Percentiles rank a stretch among this genome's conserved stretches.
These are phyloP conservation scores for Phytophthora pistaciae DNA, from an alignment of 352 stramenopile species.

Conservation along the genomic window DNA sequence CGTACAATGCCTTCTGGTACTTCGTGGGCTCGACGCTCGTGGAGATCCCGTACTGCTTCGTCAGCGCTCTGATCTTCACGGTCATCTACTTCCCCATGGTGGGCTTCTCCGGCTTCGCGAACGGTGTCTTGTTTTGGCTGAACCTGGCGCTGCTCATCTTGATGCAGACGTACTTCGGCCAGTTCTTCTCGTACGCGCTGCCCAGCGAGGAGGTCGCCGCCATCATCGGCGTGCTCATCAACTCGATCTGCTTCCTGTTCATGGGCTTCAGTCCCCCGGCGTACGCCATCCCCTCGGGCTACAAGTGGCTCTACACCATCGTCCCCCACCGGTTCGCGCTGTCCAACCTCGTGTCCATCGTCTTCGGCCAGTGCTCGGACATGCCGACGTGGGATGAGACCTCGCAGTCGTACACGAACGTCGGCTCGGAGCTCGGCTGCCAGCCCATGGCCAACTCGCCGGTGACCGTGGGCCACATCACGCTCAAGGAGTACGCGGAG, in stretches of 20 bases:
- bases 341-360: constrained; percentile 23
- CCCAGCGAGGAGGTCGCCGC: constrained; percentile 55
- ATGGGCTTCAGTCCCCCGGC: constrained; percentile 35
- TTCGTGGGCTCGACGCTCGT: constrained; percentile 54
- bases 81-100: constrained; percentile 82
- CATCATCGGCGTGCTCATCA: constrained; percentile 47
- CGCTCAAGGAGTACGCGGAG: constrained; percentile 37
- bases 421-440: constrained; percentile 32
- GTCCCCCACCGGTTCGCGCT: constrained; percentile 26
- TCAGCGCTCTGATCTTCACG: constrained; percentile 57
- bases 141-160: constrained; percentile 57
- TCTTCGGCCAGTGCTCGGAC: constrained; percentile 29
- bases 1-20: constrained; percentile 54
- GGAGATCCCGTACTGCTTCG: constrained; percentile 39
- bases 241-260: constrained; percentile 59
- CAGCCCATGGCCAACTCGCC: constrained; percentile 31
- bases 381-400: constrained; percentile 28
- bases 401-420: constrained; percentile 26
- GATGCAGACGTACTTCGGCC: constrained; percentile 43
- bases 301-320: constrained; percentile 26
- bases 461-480: constrained; percentile 35
- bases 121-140: constrained; percentile 47
- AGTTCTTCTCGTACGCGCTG: constrained; percentile 38
- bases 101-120: constrained; percentile 81
- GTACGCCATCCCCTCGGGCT: constrained; percentile 20